Evolutionary conservation across 352 stramenopile genomes (phyloP).

Genomic region (Phytophthora kernoviae): DNA sequence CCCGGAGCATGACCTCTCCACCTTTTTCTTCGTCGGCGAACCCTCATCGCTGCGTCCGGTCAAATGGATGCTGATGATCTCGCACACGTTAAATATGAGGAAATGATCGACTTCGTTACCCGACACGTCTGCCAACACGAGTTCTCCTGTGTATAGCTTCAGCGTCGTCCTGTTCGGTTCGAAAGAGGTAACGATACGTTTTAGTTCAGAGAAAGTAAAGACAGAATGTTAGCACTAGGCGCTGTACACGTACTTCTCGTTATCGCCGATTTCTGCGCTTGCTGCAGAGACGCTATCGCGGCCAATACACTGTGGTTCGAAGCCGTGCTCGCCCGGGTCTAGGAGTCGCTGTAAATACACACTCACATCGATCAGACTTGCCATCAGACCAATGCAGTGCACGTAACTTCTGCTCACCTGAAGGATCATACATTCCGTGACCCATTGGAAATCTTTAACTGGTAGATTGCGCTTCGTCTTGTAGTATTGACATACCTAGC

Average conservation of each 20-base stretch:
- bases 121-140: slow-evolving; percentile 75
- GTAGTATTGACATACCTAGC: slow-evolving; percentile 63
- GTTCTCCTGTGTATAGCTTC: slow-evolving; percentile 71
- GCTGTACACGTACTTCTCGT: slow-evolving; percentile 47
- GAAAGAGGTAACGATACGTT: slow-evolving; percentile 1
- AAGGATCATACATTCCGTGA: slow-evolving; percentile 82
- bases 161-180: slow-evolving; percentile 36
- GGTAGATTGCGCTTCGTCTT: slow-evolving; percentile 37
- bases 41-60: slow-evolving; percentile 25
- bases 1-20: slow-evolving; percentile 54
- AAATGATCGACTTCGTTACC: slow-evolving; percentile 68
- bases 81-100: slow-evolving; percentile 78
- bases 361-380: not conserved
- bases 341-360: slow-evolving; percentile 45
- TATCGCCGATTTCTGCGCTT: slow-evolving; percentile 60
- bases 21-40: slow-evolving; percentile 27
- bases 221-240: not conserved
- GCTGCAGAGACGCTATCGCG: slow-evolving; percentile 47
- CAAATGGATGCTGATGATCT: slow-evolving; percentile 74
- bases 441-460: slow-evolving; percentile 78
- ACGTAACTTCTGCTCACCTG: slow-evolving; percentile 44
- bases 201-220: not conserved
- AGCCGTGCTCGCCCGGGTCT: slow-evolving; percentile 39
- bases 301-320: slow-evolving; percentile 45
- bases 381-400: not conserved